Base-by-base conservation (phyloP, 768 basidiomycete genomes). In the Rubroboletus satanas region DNA sequence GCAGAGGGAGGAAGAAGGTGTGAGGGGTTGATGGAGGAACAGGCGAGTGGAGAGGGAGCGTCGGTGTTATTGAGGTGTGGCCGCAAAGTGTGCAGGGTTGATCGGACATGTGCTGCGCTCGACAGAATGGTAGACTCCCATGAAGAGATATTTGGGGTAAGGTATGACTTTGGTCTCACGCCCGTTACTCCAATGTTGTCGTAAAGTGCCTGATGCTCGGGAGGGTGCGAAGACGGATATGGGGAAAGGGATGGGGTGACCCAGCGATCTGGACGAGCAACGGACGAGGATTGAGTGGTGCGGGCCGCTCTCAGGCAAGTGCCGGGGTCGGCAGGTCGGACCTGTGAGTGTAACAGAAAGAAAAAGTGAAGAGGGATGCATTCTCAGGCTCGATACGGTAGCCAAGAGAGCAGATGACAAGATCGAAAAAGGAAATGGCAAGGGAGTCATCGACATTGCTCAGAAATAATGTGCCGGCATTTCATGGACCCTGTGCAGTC, bases 141-240 rank as follows among this genome's bases (percentile, higher is more conserved):
- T 42, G 51, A 33, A 10, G 57, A 43, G 52, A 45, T 61, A 38
- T 53, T 51, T 54, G 41, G 45, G 49, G 41, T 43, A 51, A 50
- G n/a, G 43, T 18, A 18, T n/a, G 51, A 11, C 17, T 7, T 21
- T 21, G 31, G 32, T 66, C 64, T 51, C 59, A 61, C 54, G 61
- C 46, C 38, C 10, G 49, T 38, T 45, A 11, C 42, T 48, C 18
- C 36, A 52, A 39, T 15, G 36, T n/a, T 66, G 51, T 52, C 64
- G 64, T 63, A 63, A 66, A 43, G 26, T 64, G 55, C 64, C 57
- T 66, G 58, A 49, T 26, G 26, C 2, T 36, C 45, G 46, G 31
- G 54, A 37, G 12, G 5, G 29, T 45, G 48, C 35, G 35, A 38
- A 47, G 50, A 37, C 26, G 10, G 11, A 31, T 29, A 17, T 33